These are phyloP conservation scores for Teratosphaeria gauchensis DNA, from an alignment of 2,329 filamentous ascomycete species.

Conservation along the genomic window DNA sequence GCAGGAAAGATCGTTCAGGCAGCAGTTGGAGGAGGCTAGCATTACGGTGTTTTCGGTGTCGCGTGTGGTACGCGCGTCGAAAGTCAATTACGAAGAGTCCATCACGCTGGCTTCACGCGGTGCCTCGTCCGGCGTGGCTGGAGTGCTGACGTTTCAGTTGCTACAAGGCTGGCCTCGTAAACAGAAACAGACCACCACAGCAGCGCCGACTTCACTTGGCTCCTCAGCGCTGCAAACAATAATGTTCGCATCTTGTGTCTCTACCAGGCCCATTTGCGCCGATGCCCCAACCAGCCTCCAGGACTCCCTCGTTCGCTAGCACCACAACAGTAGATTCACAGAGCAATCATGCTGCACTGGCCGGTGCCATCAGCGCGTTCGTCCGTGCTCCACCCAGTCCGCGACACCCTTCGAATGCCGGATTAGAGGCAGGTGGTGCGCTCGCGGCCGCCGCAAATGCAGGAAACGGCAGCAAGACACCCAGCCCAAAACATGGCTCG, in stretches of 20 bases:
- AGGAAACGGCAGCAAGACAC: slow-evolving; percentile 13
- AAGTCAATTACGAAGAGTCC: not conserved
- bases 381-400: slow-evolving; percentile 27
- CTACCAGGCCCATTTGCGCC: slow-evolving; percentile 5
- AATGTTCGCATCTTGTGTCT: not conserved
- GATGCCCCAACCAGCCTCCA: slow-evolving; percentile 15
- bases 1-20: not conserved
- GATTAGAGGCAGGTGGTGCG: slow-evolving; percentile 10
- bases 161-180: not conserved
- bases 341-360: slow-evolving; percentile 36
- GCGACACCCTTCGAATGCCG: slow-evolving; percentile 3
- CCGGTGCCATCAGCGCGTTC: slow-evolving; percentile 41
- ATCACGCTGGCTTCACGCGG: not conserved
- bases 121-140: not conserved
- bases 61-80: not conserved
- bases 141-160: not conserved
- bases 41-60: not conserved
- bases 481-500: slow-evolving; percentile 10
- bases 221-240: not conserved
- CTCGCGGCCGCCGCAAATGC: slow-evolving; percentile 31
- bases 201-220: not conserved
- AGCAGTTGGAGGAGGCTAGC: not conserved
- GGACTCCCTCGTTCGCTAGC: slow-evolving; percentile 16
- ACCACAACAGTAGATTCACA: slow-evolving; percentile 10
- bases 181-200: not conserved